Evolutionary conservation across 371 early-diverging fungal species (phyloP).

Genomic region (Mucor racemosus): DNA sequence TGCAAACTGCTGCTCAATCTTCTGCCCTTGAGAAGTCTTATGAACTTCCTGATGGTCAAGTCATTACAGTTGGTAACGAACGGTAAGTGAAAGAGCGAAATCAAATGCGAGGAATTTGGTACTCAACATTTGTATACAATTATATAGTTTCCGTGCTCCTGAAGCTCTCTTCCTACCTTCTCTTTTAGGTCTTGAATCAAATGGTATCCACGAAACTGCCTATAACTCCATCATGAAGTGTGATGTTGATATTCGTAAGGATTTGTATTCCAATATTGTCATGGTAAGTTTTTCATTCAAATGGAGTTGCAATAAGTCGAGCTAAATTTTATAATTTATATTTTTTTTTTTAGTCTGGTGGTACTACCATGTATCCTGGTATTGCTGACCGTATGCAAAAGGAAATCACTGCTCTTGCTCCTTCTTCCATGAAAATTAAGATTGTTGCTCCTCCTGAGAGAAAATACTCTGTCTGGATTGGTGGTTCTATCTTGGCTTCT

Average conservation of each 20-base stretch:
- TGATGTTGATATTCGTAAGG: conserved; percentile 98
- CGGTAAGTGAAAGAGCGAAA: conserved; percentile 53
- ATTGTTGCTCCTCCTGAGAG: conserved; percentile 99
- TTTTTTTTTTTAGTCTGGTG: conserved; percentile 54
- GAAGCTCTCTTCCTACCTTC: conserved; percentile 99
- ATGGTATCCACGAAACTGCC: conserved; percentile 95
- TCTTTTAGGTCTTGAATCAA: conserved; percentile 89
- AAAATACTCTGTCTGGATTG: conserved; percentile 99
- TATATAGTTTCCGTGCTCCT: conserved; percentile 90
- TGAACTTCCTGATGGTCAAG: conserved; percentile 99
- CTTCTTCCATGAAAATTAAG: conserved; percentile 99
- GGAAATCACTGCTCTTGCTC: conserved; percentile 98
- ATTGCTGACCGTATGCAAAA: conserved; percentile 98
- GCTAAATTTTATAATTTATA: not conserved
- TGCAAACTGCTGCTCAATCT: conserved; percentile 93
- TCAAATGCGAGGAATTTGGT: too few species aligned
- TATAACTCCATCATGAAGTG: conserved; percentile 98
- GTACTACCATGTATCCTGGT: conserved; percentile 96
- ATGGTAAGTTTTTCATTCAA: conserved; percentile 50
- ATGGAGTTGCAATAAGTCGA: not conserved
- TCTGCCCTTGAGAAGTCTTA: conserved; percentile 96
- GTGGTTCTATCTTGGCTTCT: conserved; percentile 99
- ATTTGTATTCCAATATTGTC: conserved; percentile 96
- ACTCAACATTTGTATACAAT: not conserved
- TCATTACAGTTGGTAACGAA: conserved; percentile 98